Conservation (phyloP, 192 early-diverging fungal genomes). For the Mortierella hygrophila region DNA sequence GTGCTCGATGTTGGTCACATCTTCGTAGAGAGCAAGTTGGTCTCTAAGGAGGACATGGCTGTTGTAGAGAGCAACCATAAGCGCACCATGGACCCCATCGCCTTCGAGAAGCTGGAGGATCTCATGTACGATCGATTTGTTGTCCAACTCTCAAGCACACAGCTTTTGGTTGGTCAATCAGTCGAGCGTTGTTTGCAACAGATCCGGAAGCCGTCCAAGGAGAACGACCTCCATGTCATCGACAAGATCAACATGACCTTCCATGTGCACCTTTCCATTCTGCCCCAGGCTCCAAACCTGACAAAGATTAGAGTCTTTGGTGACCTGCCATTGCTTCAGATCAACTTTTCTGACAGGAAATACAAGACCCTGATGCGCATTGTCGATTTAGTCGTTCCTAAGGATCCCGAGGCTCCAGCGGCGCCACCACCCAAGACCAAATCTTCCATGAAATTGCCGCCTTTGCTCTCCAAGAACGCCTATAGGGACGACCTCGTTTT, state of each 20-base stretch:
- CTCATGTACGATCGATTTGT: slow-evolving; percentile 94
- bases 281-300: slow-evolving; percentile 80
- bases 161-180: slow-evolving; percentile 85
- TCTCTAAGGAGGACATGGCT: slow-evolving; percentile 73
- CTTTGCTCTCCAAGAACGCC: slow-evolving; percentile 26
- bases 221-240: slow-evolving; percentile 83
- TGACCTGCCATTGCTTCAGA: slow-evolving; percentile 83
- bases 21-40: slow-evolving; percentile 87
- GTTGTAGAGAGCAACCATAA: slow-evolving; percentile 78
- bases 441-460: slow-evolving; percentile 18
- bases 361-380: slow-evolving; percentile 91
- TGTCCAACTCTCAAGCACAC: slow-evolving; percentile 82
- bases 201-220: slow-evolving; percentile 65
- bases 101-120: slow-evolving; percentile 79
- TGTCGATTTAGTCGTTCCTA: slow-evolving; percentile 74
- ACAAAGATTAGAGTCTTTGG: slow-evolving; percentile 84
- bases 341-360: slow-evolving; percentile 95
- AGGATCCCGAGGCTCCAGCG: slow-evolving; percentile 37
- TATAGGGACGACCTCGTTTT: slow-evolving; percentile 45
- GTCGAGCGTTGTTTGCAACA: slow-evolving; percentile 79
- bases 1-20: slow-evolving; percentile 96
- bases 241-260: slow-evolving; percentile 91
- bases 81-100: slow-evolving; percentile 67
- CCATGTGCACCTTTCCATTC: slow-evolving; percentile 85
- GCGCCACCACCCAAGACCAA: slow-evolving; percentile 34